A percentile compares a stretch with the other conserved stretches of the same genome.
These are phyloP conservation scores for Phylloporus scabripes DNA, from an alignment of 768 basidiomycete species.

Conservation along the genomic window DNA sequence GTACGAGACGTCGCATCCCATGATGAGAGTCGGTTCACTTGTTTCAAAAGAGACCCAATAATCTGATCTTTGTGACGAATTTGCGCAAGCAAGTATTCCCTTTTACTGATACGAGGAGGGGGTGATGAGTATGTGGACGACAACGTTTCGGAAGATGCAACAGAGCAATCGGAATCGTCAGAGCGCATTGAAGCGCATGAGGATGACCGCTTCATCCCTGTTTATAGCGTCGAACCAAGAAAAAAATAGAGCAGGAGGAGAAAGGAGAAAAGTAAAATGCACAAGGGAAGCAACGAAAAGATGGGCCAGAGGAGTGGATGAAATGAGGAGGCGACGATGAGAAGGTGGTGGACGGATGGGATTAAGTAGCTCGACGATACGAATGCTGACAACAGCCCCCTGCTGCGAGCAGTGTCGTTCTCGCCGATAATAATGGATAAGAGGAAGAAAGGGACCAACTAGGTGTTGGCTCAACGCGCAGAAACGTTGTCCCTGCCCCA, in stretches of 20 bases:
- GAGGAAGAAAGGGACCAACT: not conserved
- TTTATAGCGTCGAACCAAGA: not conserved
- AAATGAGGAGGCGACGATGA: not conserved
- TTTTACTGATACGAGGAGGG: slow-evolving; percentile 51
- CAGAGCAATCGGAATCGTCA: slow-evolving; percentile 25
- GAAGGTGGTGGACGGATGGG: not conserved
- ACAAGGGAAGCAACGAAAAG: not conserved
- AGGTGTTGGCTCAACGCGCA: not conserved
- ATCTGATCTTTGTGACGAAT: slow-evolving; percentile 84
- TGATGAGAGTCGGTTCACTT: slow-evolving; percentile 38
- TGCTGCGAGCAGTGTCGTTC: slow-evolving; percentile 12
- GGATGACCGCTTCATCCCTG: slow-evolving; percentile 15
- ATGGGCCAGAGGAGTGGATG: not conserved
- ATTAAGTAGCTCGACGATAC: slow-evolving; percentile 20
- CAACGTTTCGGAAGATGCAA: slow-evolving; percentile 35
- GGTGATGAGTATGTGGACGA: slow-evolving; percentile 29
- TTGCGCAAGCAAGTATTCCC: slow-evolving; percentile 80
- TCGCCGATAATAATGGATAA: slow-evolving; percentile 9
- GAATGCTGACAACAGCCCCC: slow-evolving; percentile 4
- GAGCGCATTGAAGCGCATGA: slow-evolving; percentile 18
- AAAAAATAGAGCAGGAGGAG: not conserved
- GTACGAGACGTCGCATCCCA: not conserved
- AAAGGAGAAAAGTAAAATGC: not conserved
- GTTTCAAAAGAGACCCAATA: slow-evolving; percentile 80
- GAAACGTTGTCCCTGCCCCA: not conserved